A percentile compares a stretch with the other conserved stretches of the same genome.
phyloP scores from a whole-genome alignment of 768 basidiomycete genomes.

The Leccinum olivaceopallidum region DNA sequence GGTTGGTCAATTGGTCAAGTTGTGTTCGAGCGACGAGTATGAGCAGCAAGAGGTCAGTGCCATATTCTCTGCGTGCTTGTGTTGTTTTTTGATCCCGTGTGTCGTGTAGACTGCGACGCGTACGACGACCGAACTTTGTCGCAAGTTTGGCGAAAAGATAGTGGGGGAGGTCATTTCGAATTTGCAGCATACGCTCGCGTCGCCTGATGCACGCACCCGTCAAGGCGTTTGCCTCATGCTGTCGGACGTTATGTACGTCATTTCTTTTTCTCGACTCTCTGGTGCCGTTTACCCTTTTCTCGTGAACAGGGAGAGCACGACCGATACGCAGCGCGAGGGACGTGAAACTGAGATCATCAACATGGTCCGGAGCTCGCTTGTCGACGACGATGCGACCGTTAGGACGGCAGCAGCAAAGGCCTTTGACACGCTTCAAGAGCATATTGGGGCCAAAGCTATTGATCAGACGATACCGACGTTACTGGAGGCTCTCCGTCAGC shows the following conservation, averaged over 20 bases:
- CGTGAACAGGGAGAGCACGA: constrained; percentile 60
- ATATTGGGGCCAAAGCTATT: constrained; percentile 87
- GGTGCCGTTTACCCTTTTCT: neutral
- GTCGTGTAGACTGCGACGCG: constrained; percentile 68
- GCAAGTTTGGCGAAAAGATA: constrained; percentile 93
- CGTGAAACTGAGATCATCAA: constrained; percentile 88
- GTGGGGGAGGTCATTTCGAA: constrained; percentile 81
- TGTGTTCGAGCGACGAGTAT: constrained; percentile 75
- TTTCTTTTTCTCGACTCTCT: neutral
- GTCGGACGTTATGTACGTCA: constrained; percentile 80
- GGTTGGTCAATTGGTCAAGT: constrained; percentile 69
- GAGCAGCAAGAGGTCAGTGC: constrained; percentile 85
- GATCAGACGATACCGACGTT: constrained; percentile 97
- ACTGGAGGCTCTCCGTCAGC: constrained; percentile 88
- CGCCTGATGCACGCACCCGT: constrained; percentile 61
- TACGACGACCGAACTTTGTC: constrained; percentile 85
- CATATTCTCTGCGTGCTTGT: fast-evolving
- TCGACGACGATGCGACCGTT: constrained; percentile 85
- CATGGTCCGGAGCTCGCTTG: constrained; percentile 80
- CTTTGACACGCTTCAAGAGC: constrained; percentile 91
- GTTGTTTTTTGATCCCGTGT: neutral
- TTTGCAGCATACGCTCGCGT: constrained; percentile 64
- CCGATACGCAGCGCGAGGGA: constrained; percentile 80
- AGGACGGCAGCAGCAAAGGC: constrained; percentile 86
- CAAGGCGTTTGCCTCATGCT: constrained; percentile 89